Base-by-base conservation (phyloP, 768 basidiomycete genomes). In the Cyclocybe aegerita region DNA sequence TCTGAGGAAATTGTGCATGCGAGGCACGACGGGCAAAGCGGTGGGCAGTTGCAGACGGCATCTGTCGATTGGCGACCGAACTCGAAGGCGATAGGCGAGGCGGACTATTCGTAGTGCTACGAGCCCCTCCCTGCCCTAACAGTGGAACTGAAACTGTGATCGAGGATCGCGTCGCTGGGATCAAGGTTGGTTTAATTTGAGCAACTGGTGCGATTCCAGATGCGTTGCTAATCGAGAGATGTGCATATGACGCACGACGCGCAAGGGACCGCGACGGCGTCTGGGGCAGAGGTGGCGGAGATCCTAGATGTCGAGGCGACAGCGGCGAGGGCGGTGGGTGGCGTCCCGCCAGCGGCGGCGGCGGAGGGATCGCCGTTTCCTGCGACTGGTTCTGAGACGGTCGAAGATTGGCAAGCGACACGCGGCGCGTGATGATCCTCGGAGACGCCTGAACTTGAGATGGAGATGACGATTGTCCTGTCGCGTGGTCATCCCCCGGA, bases 351-450 rank as follows among this genome's bases (percentile, higher is more conserved):
- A 53, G 34, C 9, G 59, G 56, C n/a, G 55, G 49, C n/a, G 47
- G 44, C n/a, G 51, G 49, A 14, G 29, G 37, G 5, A 43, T 23
- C 10, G 48, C 31, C 12, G 46, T 31, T 7, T 52, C 45, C 14
- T 48, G 30, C 6, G 51, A 50, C 14, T 34, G 54, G 9, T 41
- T 31, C 50, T 35, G 50, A 9, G 52, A 38, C 11, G 47, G 48
- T 23, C 49, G 53, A 29, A 60, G 36, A 29, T 57, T 49, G 16
- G 60, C 63, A 15, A 58, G 43, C 9, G 60, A 61, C 46, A 55
- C 52, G 11, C 57, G 55, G 32, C 59, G 50, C 10, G 46, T 44
- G 6, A 59, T 53, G 7, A 37, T 37, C 9, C 33, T 50, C 10
- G 54, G 47, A 33, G 36, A 40, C 36, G n/a, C 32, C 36, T 15